Percentiles rank a stretch among this genome's conserved stretches.
These are phyloP conservation scores for Cryptococcus sp. DNA, from an alignment of 1,284 basidiomycete species.

Conservation along the genomic window DNA sequence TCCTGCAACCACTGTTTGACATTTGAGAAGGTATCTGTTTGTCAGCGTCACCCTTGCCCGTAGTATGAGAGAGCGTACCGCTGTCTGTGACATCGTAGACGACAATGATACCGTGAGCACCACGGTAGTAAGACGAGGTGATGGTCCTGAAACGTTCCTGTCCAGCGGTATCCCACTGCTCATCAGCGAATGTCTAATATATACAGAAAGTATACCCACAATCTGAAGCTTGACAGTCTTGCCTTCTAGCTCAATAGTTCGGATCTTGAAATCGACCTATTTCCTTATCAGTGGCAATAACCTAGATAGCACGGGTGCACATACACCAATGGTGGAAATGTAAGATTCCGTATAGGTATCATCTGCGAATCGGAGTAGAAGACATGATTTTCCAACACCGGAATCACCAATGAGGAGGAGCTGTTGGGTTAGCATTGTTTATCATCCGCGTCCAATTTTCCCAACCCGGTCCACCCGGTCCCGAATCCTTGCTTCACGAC, in stretches of 20 bases:
- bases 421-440: slow-evolving; percentile 29
- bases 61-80: slow-evolving; percentile 53
- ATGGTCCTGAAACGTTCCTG: slow-evolving; percentile 98
- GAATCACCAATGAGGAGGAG: slow-evolving; percentile 71
- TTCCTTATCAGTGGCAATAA: background rate
- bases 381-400: slow-evolving; percentile 96
- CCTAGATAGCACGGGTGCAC: slow-evolving; percentile 13
- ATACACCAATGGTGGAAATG: slow-evolving; percentile 91
- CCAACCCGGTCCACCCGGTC: too few relatives aligned
- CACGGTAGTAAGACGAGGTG: slow-evolving; percentile 94
- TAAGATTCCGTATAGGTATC: slow-evolving; percentile 99
- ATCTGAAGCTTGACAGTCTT: slow-evolving; percentile 99
- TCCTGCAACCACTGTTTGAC: slow-evolving; percentile 99
- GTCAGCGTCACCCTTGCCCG: background rate
- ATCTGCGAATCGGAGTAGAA: slow-evolving; percentile 96
- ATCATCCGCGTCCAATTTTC: background rate
- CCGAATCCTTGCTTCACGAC: background rate
- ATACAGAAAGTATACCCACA: slow-evolving; percentile 57
- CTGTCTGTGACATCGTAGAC: slow-evolving; percentile 99
- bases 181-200: background rate
- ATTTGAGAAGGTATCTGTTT: slow-evolving; percentile 86
- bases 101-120: slow-evolving; percentile 95
- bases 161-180: slow-evolving; percentile 94
- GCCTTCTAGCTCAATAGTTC: slow-evolving; percentile 98
- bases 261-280: slow-evolving; percentile 95